Base-by-base conservation (phyloP, 2,329 filamentous ascomycete species). In the Alternaria panax region DNA sequence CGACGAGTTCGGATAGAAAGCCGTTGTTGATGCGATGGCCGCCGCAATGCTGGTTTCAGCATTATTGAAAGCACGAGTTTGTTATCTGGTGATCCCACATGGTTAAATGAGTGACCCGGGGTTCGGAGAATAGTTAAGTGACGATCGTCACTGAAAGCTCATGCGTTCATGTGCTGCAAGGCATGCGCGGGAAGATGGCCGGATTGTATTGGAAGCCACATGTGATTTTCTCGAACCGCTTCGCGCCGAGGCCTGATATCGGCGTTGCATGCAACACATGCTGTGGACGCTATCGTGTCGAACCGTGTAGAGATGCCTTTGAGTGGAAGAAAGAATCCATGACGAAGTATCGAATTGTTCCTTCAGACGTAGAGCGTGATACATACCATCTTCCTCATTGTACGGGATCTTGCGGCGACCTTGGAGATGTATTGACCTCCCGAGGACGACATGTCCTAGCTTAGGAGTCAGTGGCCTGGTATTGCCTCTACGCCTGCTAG, bases 61-160 rank as follows among this genome's bases (percentile, higher is more conserved):
- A 43, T 55, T 47, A 59, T 62, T 52, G 51, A 28, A 55, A 43
- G 30, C 42, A 18, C 43, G 43, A 51, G 30, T 38, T 43, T 43
- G 40, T 41, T 46, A 43, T 48, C 32, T 18, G 46, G 50, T 51
- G 16, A 51, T 52, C 43, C 42, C 55, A 40, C 38, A 40, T 41
- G n/a, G 52, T 57, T 32, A 43, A 38, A 57, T 47, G 50, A 53
- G 48, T 16, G 48, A 25, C 48, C 40, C 53, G 48, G 53, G 30
- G 41, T 45, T 53, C 50, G 57, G 53, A 54, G 57, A 57, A 59
- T 46, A 57, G 57, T 53, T 30, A 57, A 48, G 57, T 55, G 52
- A 59, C 54, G 57, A 57, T 60, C 48, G 43, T 45, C 57, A 22
- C n/a, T 28, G 40, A 22, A 36, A 32, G 43, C 38, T 54, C 14